Evolutionary conservation across 1,139 yeast genomes (phyloP), one percentile per base, ranked within the genome.

Genomic region (Protomyces macrosporus): DNA sequence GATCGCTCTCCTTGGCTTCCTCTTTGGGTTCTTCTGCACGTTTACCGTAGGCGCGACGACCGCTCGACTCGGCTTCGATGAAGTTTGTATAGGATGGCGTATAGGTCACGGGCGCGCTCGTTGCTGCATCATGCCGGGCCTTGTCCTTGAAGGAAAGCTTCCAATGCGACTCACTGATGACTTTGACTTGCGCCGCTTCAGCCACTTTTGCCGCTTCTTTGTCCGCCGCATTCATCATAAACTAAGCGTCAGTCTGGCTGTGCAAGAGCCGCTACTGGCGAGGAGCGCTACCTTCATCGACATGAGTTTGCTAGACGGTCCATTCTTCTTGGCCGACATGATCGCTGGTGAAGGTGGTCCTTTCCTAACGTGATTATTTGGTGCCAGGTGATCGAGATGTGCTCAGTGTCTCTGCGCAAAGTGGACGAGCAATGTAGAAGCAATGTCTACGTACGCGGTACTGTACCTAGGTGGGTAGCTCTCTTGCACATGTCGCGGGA

Each of bases 291-390:
- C 48, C 48, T 58, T 58, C 62, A 58, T 58, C 36, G 55, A 51
- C 62, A 58, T 58, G 23, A 58, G 32, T 34, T 58, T 58, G 53
- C 45, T 52, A 9, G 62, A 58, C 23, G 53, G 52, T 5, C 32
- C 48, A 7, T 30, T 30, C 30, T 42, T 42, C 10, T 42, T 42
- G 16, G 48, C 48, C 48, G 48, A 42, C 48, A 42, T 42, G 12
- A 14, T 42, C 30, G 48, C 32, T 14, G 23, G 30, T 16, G 10
- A 5, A 6, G 48, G 2, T 23, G 2, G 23, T 23, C 23, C 2
- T 23, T 23, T 23, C 2, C 1, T 23, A 23, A 23, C 23, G 23
- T 23, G 2, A 2, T 23, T 23, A 23, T 23, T 23, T 2, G 2
- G 23, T 23, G 23, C 23, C 2, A 23, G 23, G 2, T 23, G 23